Conservation (phyloP, 2,329 filamentous ascomycete genomes). For the Diaporthe ampelina region DNA sequence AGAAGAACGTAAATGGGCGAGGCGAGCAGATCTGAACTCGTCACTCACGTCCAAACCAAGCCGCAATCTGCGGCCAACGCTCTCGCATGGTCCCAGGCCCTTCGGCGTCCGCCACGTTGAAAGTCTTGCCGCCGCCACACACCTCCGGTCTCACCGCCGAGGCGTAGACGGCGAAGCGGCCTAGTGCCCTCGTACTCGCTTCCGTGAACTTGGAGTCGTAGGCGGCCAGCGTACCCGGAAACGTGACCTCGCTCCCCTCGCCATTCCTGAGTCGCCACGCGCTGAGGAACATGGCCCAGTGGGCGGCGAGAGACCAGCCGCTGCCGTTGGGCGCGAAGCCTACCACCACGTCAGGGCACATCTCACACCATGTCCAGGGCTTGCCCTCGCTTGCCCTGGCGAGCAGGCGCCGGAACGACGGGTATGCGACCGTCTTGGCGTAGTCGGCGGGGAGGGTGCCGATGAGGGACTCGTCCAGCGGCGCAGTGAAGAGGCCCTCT, state of each 20-base stretch:
- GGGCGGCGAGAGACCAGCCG: constrained; percentile 52
- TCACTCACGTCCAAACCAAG: constrained; percentile 51
- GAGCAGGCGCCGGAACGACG: constrained; percentile 51
- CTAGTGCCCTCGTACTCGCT: constrained; percentile 50
- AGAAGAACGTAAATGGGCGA: background rate
- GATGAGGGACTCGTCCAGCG: constrained; percentile 52
- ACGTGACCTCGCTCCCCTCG: constrained; percentile 40
- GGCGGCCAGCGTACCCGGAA: constrained; percentile 1
- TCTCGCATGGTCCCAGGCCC: constrained; percentile 48
- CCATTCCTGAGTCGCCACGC: constrained; percentile 51
- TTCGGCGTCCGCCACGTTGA: constrained; percentile 52
- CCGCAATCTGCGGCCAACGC: constrained; percentile 50
- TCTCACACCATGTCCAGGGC: constrained; percentile 54
- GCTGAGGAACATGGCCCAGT: constrained; percentile 57
- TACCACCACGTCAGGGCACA: constrained; percentile 55
- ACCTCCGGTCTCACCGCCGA: constrained; percentile 46
- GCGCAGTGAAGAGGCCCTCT: constrained; percentile 51
- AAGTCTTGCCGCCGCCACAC: constrained; percentile 48
- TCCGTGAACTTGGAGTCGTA: constrained; percentile 47
- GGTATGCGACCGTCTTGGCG: constrained; percentile 54
- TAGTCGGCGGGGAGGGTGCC: constrained; percentile 51
- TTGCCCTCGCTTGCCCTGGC: constrained; percentile 47
- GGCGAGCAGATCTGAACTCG: constrained; percentile 36
- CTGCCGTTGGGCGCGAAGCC: constrained; percentile 57
- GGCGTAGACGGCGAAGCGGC: constrained; percentile 49